Conservation (phyloP, 2,329 filamentous ascomycete species). For the Phaeosphaeriaceae sp. region DNA sequence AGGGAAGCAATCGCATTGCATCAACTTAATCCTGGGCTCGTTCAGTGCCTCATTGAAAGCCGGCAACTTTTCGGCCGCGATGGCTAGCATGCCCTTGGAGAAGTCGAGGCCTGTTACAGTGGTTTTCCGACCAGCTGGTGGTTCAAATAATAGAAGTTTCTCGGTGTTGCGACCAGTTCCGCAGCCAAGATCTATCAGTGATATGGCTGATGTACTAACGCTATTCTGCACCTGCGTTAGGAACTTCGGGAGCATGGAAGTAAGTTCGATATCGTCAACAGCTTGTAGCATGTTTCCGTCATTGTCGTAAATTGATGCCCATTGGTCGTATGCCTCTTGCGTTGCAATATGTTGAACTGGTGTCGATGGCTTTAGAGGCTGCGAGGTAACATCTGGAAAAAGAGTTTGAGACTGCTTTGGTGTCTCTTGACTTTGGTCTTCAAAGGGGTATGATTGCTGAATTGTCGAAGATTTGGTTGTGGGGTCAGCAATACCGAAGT, state of each 20-base stretch:
- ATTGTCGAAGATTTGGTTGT: constrained; percentile 8
- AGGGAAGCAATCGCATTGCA: constrained; percentile 41
- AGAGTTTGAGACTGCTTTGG: constrained; percentile 22
- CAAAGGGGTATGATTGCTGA: constrained; percentile 8
- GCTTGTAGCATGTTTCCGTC: constrained; percentile 72
- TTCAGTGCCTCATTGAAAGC: not conserved
- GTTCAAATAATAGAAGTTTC: constrained; percentile 53
- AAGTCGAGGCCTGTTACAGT: constrained; percentile 63
- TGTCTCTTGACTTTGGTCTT: constrained; percentile 16
- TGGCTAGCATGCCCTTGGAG: constrained; percentile 62
- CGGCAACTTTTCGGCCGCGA: constrained; percentile 54
- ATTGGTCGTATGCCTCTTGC: constrained; percentile 56
- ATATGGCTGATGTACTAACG: constrained; percentile 31
- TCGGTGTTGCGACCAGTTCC: constrained; percentile 69
- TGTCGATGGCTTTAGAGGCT: constrained; percentile 21
- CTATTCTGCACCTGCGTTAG: constrained; percentile 40
- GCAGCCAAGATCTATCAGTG: constrained; percentile 67
- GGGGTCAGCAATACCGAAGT: constrained; percentile 10
- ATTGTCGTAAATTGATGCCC: constrained; percentile 65
- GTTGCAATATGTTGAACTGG: constrained; percentile 48
- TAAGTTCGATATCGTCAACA: constrained; percentile 65
- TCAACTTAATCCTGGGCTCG: constrained; percentile 14
- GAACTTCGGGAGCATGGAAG: constrained; percentile 57
- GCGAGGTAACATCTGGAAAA: not conserved
- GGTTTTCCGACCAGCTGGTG: constrained; percentile 26